phyloP scores from a whole-genome alignment of 1,139 yeast genomes.

The Blastobotrys elegans region DNA sequence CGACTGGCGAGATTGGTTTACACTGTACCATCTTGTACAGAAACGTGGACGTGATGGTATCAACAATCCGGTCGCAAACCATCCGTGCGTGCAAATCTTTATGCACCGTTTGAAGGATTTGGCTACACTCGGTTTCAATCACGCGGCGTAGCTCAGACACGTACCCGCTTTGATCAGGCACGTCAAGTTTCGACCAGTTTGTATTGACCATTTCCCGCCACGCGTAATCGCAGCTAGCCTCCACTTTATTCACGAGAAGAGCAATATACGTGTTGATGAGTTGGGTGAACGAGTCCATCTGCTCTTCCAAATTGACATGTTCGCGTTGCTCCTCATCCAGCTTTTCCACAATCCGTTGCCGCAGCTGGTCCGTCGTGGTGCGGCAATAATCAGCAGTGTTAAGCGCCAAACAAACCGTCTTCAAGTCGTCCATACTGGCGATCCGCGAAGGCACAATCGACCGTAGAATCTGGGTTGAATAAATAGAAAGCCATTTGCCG shows the following conservation, averaged over 20 bases:
- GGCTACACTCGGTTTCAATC: constrained; percentile 43
- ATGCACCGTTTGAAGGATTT: constrained; percentile 56
- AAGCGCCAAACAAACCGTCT: constrained; percentile 63
- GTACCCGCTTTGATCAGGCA: constrained; percentile 68
- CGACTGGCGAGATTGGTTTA: constrained; percentile 61
- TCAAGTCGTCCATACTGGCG: constrained; percentile 52
- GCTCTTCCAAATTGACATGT: constrained; percentile 47
- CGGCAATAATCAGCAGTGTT: constrained; percentile 90
- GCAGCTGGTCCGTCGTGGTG: constrained; percentile 70
- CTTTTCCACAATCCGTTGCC: constrained; percentile 53
- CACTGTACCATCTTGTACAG: constrained; percentile 51
- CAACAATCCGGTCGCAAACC: constrained; percentile 73
- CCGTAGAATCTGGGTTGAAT: constrained; percentile 54
- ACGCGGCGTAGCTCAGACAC: constrained; percentile 52
- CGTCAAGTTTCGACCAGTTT: constrained; percentile 66
- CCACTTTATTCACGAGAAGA: constrained; percentile 53
- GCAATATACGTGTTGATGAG: constrained; percentile 57
- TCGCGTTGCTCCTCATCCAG: constrained; percentile 40
- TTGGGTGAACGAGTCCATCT: constrained; percentile 52
- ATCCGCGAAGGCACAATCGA: constrained; percentile 51
- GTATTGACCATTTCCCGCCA: constrained; percentile 85
- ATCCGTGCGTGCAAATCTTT: constrained; percentile 69
- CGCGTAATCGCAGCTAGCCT: constrained; percentile 56
- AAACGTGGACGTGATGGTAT: constrained; percentile 54
- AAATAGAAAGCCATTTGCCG: constrained; percentile 60